phyloP scores from a whole-genome alignment of 106 monocot genomes.

The Agapanthus africanus region DNA sequence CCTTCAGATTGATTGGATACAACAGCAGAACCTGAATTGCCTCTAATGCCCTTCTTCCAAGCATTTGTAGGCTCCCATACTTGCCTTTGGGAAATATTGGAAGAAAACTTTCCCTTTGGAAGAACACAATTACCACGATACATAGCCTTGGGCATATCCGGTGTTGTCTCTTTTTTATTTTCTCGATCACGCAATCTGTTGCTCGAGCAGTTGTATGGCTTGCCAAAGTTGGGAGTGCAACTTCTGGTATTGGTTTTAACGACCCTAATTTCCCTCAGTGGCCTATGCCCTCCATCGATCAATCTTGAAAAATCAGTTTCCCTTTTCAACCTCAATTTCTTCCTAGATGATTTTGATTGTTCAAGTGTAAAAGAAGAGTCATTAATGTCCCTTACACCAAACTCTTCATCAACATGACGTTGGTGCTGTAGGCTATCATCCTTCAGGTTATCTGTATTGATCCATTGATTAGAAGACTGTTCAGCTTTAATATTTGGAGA shows the following conservation, averaged over 20 bases:
- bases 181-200: no score
- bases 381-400: conserved; percentile 20
- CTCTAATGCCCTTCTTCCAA: conserved; percentile 61
- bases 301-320: conserved; percentile 18
- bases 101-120: conserved; percentile 31
- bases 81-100: conserved; percentile 23
- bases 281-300: no score
- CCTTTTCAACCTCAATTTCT: conserved; percentile 44
- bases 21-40: conserved; percentile 2
- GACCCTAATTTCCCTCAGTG: conserved; percentile 30
- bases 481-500: conserved; percentile 18
- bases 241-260: conserved; percentile 27
- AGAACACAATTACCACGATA: conserved; percentile 10
- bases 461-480: conserved; percentile 16
- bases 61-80: conserved; percentile 86
- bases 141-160: conserved; percentile 9
- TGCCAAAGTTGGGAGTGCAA: conserved; percentile 25
- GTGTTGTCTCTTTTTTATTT: no score
- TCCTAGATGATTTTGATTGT: conserved; percentile 65
- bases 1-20: conserved; percentile 12
- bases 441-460: no score
- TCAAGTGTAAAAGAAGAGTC: conserved; percentile 36
- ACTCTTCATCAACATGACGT: conserved; percentile 26
- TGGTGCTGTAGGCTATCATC: not conserved
- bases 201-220: conserved; percentile 24